Base-by-base conservation (phyloP, 164 flowering plant genomes). In the Chimonanthus praecox region DNA sequence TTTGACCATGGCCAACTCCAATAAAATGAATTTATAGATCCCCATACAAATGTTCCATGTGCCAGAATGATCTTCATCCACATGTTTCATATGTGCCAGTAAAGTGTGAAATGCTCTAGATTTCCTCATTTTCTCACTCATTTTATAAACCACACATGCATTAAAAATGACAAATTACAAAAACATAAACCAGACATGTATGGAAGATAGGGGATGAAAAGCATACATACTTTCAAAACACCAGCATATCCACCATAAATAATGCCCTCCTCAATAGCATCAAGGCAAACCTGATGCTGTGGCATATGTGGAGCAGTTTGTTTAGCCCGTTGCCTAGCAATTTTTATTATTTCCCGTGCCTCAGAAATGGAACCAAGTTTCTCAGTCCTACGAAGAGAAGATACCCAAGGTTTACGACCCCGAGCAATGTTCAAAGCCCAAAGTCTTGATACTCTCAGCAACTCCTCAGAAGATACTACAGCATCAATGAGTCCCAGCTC, bases 391-490 rank as follows among this genome's bases (percentile, higher is more conserved):
- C 82, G 90, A 82, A 94, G 98, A 49, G 98, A 82, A 33, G 89
- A 84, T 10, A 91, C 60, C 97, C 97, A 96, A 58, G 98, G 97
- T 80, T 84, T 94, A 67, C 89, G 91, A 77, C 85, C 82, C 62
- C 85, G 88, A 60, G 88, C 94, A 79, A 96, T 96, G 73, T 94
- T 97, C 72, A 92, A 72, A 70, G 99, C 97, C 98, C 97, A 92
- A 21, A 47, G 74, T 5, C 93, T 80, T 69, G 99, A 82, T 70
- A 84, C 91, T 73, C 77, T 84, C 76, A 96, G 81, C 87, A 94
- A 84, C 72, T 94, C 98, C 67, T 79, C 79, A 58, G 95, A 74
- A 71, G 97, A 62, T 64, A 86, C 97, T 78, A 94, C 61, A 63
- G 88, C 95, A 83, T 96, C 99, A 75, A 96, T 88, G 72, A 92